A percentile compares a stretch with the other conserved stretches of the same genome.
These are phyloP conservation scores for Bimuria novae-zelandiae DNA, from an alignment of 2,329 filamentous ascomycete species.

Conservation along the genomic window DNA sequence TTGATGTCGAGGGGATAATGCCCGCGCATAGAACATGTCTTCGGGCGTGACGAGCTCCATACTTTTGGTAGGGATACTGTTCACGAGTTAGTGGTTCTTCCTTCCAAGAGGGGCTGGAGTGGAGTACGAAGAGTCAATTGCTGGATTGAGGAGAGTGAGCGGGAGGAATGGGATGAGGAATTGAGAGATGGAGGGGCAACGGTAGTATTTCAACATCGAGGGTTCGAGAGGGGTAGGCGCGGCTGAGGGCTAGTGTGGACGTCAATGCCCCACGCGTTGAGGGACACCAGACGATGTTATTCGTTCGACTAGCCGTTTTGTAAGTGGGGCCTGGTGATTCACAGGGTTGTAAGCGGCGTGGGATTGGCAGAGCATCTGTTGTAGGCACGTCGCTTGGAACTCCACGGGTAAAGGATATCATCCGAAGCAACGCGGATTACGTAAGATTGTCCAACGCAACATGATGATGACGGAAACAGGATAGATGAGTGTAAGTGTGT, in stretches of 20 bases:
- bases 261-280: background rate
- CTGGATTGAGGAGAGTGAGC: background rate
- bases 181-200: background rate
- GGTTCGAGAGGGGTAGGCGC: background rate
- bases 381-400: background rate
- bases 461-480: too few relatives aligned
- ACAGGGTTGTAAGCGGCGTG: background rate
- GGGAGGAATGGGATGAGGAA: background rate
- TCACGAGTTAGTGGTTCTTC: constrained; percentile 25
- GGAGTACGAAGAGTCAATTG: constrained; percentile 29
- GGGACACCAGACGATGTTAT: background rate
- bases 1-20: constrained; percentile 44
- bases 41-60: constrained; percentile 35
- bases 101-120: background rate
- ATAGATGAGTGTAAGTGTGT: too few relatives aligned
- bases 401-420: too few relatives aligned
- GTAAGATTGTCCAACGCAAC: too few relatives aligned
- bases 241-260: background rate
- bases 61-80: constrained; percentile 28
- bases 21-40: constrained; percentile 38
- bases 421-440: too few relatives aligned
- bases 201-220: background rate
- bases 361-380: background rate
- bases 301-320: background rate
- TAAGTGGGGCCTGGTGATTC: background rate